Base-by-base conservation (phyloP, 768 basidiomycete genomes). In the Serendipita vermifera region DNA sequence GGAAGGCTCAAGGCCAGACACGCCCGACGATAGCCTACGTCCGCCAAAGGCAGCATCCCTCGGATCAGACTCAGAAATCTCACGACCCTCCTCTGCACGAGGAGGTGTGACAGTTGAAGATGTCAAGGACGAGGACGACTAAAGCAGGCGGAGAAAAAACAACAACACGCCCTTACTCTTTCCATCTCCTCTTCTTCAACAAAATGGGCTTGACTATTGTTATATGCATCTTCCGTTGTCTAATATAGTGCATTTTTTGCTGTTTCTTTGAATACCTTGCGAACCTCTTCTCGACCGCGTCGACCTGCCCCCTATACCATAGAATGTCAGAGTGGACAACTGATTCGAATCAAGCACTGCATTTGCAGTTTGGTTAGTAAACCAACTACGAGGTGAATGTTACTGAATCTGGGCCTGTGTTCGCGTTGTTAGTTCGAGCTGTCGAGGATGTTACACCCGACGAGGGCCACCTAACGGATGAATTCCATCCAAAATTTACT, bases 401-500 rank as follows among this genome's bases (percentile, higher is more conserved):
- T 59, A 53, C 57, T 22, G 26, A 31, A 7, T 55, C 36, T 55
- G 41, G 39, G 27, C 22, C 26, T 13, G 5, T 17, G 32, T 54
- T 36, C 2, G 41, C 46, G 3, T 59, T 53, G 55, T 24, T 62
- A 91, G 91, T 85, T 9, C 80, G 87, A 59, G 75, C 84, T n/a
- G 66, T 71, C 54, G 75, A 78, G 58, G 88, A 89, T 69, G 77
- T n/a, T n/a, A n/a, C n/a, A n/a, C n/a, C n/a, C n/a, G n/a, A n/a
- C n/a, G n/a, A n/a, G n/a, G n/a, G n/a, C n/a, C n/a, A 86, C 62
- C 68, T 72, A 13, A 82, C 77, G 58, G 76, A 79, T 58, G 71
- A 74, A 17, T 97, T 96, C 69, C 77, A 85, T 59, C 94, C 94
- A 2, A 71, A 74, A 3, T 99, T 98, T 72, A 97, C 94, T 0